Percentiles rank a stretch among this genome's conserved stretches.
These are phyloP conservation scores for Xylaria sp. DNA, from an alignment of 495 filamentous ascomycete species.

Conservation along the genomic window DNA sequence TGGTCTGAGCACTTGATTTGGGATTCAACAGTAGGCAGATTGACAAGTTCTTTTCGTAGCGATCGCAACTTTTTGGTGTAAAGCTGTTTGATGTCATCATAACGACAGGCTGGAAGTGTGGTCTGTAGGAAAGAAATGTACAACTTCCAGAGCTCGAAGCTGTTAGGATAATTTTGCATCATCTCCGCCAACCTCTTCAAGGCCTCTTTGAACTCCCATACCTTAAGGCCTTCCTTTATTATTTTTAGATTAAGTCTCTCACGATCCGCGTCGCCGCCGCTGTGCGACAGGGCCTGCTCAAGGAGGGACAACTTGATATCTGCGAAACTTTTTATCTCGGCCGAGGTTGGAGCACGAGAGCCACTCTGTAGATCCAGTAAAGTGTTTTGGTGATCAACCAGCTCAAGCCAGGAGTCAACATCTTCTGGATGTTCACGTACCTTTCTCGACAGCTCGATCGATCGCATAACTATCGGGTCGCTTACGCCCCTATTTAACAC, in stretches of 20 bases:
- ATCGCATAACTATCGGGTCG: conserved; percentile 53
- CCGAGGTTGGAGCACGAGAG: conserved; percentile 55
- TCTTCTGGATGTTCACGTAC: conserved; percentile 71
- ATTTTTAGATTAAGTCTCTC: conserved; percentile 69
- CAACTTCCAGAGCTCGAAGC: conserved; percentile 71
- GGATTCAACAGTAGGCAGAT: conserved; percentile 30
- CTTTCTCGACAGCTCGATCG: conserved; percentile 63
- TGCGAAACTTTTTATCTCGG: conserved; percentile 71
- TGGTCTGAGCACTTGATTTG: conserved; percentile 51
- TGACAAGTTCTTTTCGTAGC: conserved; percentile 49
- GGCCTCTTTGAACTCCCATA: conserved; percentile 74
- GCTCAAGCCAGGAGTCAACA: conserved; percentile 72
- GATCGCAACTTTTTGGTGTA: conserved; percentile 63
- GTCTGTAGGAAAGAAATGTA: conserved; percentile 81
- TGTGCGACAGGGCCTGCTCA: conserved; percentile 72
- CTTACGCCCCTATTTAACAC: conserved; percentile 33
- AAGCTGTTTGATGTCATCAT: conserved; percentile 64
- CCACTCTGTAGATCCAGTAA: conserved; percentile 58
- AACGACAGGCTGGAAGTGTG: conserved; percentile 70
- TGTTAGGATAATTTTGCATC: conserved; percentile 62
- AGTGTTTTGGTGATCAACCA: conserved; percentile 76
- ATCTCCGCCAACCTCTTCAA: conserved; percentile 69
- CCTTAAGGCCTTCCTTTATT: conserved; percentile 71
- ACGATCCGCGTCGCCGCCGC: conserved; percentile 44
- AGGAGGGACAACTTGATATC: conserved; percentile 84